Evolutionary conservation across 306 rosid genomes (phyloP), one percentile per base, ranked within the genome.

Genomic region (Quercus agrifolia): DNA sequence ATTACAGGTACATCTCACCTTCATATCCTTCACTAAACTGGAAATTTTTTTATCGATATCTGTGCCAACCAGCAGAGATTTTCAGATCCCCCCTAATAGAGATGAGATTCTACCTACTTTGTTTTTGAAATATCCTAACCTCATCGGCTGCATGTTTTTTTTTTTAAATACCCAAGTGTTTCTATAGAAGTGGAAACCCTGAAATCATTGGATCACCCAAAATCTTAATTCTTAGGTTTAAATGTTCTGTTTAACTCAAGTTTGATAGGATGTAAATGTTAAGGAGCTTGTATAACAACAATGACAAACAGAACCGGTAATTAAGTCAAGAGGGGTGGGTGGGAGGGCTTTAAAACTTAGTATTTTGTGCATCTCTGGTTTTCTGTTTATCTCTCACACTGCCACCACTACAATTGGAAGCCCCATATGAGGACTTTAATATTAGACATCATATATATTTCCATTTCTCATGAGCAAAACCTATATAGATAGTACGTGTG

Each of bases 1-100:
- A 21, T 95, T 79, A 95, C 99, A 87, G 99, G 99, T 95, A 89
- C 44, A 64, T 67, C 69, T 83, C 66, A 70, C 51, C 76, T 27
- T 82, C 74, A 68, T 56, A 28, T 28, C 70, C 58, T 30, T 28
- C 55, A 41, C 55, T 70, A 49, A 80, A 74, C 57, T 74, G 58
- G 68, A 58, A 23, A 58, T 23, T 21, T n/a, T 31, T 67, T 70
- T 20, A 6, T 61, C 8, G 63, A 18, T 74, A 76, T 18, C 55
- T 81, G 33, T 69, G 31, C 66, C 59, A 78, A 76, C 69, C 25
- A 59, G 56, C 54, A 11, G 18, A 77, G 61, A 56, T 64, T 44
- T 67, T 38, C 57, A 67, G 17, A 52, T 74, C 41, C 56, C 44
- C 56, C 70, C 62, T 58, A 23, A 14, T 30, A 27, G 31, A 63